A percentile compares a stretch with the other conserved stretches of the same genome.
phyloP scores from a whole-genome alignment of 2,329 filamentous ascomycete genomes.

The Aspergillus fischeri region DNA sequence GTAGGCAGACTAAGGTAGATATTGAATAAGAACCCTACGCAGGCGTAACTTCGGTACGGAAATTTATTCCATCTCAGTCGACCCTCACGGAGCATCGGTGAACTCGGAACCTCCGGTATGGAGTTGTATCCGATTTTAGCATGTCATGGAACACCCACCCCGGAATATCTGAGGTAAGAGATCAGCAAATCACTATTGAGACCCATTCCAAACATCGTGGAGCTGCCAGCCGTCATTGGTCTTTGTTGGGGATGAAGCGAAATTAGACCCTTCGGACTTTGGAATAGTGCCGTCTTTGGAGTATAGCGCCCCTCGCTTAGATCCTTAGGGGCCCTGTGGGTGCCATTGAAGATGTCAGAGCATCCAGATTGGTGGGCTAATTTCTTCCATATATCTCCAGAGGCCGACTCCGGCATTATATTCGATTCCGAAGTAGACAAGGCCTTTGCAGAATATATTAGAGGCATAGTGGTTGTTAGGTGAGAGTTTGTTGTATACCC shows the following conservation, averaged over 20 bases:
- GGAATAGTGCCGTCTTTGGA: too few species aligned
- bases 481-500: too few species aligned
- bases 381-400: not conserved
- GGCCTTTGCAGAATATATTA: not conserved
- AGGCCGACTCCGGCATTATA: not conserved
- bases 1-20: not conserved
- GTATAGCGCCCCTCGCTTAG: not conserved
- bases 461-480: not conserved
- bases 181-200: not conserved
- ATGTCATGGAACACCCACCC: not conserved
- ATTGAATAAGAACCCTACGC: not conserved
- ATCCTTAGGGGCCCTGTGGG: not conserved
- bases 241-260: not conserved
- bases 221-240: not conserved
- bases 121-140: not conserved
- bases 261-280: not conserved
- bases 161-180: not conserved
- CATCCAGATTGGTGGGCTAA: not conserved
- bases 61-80: not conserved
- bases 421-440: not conserved
- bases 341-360: not conserved
- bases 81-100: conserved; percentile 1
- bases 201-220: not conserved
- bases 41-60: not conserved
- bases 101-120: conserved; percentile 6